Evolutionary conservation across 371 early-diverging fungal species (phyloP), one percentile per base, ranked within the genome.

Genomic region (Actinomortierella wolfii): DNA sequence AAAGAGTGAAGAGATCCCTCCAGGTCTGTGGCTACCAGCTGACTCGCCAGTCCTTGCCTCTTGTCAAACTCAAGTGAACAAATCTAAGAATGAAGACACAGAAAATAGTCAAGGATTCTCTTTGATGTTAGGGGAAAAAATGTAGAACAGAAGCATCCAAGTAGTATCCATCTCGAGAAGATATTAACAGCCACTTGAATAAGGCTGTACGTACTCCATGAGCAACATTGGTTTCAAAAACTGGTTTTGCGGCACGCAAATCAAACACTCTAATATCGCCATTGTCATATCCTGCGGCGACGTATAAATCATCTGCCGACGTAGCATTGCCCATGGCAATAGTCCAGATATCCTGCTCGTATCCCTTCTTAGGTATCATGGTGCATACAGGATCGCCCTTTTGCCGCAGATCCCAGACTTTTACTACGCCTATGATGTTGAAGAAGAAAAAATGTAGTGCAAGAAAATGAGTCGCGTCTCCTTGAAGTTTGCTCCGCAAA

Each of bases 361-460:
- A 48, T 26, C 80, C 80, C 20, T 75, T 67, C 17, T 74, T 84
- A 2, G 88, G 87, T 1, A 80, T 79, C 49, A 90, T 83, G 5
- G 73, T 81, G 14, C 89, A 87, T 1, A 92, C 89, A 13, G 90
- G 82, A 40, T 79, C 78, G 26, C 84, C 87, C 23, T 79, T 65
- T 56, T 91, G 89, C 45, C 94, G 68, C 29, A 80, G 76, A 68
- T 94, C 94, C 94, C 94, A 94, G 18, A 92, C 79, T 69, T 91
- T 92, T 21, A 93, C 89, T 9, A 67, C 48, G 1, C 89, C 86
- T 88, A 51, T 28, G 28, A 24, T 39, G 56, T 5, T 34, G 4
- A 4, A 34, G 11, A 34, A 11, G 11, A 34, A 34, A 34, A 34
- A 11, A 11, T 4, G 34, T 4, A 34, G 34, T 6, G 34, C 7